Evolutionary conservation across 495 filamentous ascomycete species (phyloP), one percentile per base, ranked within the genome.

Genomic region (Lichina pygmaea): DNA sequence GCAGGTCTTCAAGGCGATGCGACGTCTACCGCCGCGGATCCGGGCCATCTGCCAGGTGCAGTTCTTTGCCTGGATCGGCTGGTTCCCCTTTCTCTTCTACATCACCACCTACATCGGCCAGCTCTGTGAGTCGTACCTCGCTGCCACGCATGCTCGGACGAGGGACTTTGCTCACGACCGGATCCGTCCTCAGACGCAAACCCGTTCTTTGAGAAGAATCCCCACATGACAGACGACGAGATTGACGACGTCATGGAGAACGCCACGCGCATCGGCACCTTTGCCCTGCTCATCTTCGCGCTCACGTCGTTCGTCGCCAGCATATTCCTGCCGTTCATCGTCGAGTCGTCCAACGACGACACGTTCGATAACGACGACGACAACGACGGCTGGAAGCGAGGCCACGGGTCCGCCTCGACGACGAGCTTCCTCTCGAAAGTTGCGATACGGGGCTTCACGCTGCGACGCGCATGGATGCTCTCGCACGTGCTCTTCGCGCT

Each of bases 11-110:
- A 72, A 68, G 38, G 81, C 83, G 2, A 77, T 86, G 48, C 70
- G 68, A 46, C 63, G 71, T 43, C 66, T 93, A 3, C 82, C 85
- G 0, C 72, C 73, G 3, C 81, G 92, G 54, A 83, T 85, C 52
- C 63, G 68, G 16, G 77, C 73, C 52, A 79, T 93, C 48, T 93
- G 85, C 58, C 63, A 80, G 50, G 82, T 89, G 0, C 83, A 93
- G 56, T 71, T 93, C 53, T 82, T 78, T 46, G 80, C 81, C 30
- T 93, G 85, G 85, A 75, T 92, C 50, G 85, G 81, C 48, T 93
- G 85, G 78, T 93, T 93, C 54, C 85, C 85, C 13, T 86, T 92
- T 62, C 66, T 93, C 0, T 93, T 86, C 60, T 93, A 93, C 61
- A 78, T 83, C 7, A 89, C 81, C 1, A 89, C 81, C 31, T 93